Evolutionary conservation across 768 basidiomycete genomes (phyloP).

Genomic region (Nidularia pulvinata): DNA sequence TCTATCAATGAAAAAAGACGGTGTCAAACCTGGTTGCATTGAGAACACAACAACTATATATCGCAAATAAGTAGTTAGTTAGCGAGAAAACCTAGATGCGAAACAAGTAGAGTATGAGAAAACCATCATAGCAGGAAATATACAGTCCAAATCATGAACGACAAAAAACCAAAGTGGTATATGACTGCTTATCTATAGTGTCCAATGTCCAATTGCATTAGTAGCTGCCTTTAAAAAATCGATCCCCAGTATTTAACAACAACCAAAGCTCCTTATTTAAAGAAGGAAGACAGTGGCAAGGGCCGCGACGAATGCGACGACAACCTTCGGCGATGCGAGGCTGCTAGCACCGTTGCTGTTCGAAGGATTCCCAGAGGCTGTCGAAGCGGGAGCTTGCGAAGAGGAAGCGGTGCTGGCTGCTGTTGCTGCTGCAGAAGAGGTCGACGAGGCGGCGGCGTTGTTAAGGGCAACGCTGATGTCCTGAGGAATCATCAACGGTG

Average conservation of each 20-base stretch:
- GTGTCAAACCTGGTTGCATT: slow-evolving; percentile 1
- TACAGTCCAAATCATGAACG: slow-evolving; percentile 14
- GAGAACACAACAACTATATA: background rate
- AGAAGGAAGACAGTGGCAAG: slow-evolving; percentile 35
- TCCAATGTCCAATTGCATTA: slow-evolving; percentile 13
- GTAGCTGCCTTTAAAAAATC: background rate
- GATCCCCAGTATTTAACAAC: slow-evolving; percentile 29
- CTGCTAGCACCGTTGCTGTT: slow-evolving; percentile 39
- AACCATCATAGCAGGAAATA: slow-evolving; percentile 2
- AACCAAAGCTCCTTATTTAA: slow-evolving; percentile 13
- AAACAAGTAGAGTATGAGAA: background rate
- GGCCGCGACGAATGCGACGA: slow-evolving; percentile 47
- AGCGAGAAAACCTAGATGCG: background rate
- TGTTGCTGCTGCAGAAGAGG: slow-evolving; percentile 21
- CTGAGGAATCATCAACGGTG: slow-evolving; percentile 56
- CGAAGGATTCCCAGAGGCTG: slow-evolving; percentile 13
- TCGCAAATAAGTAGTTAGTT: background rate
- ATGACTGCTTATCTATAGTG: slow-evolving; percentile 21
- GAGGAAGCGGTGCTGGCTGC: slow-evolving; percentile 5
- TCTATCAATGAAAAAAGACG: background rate
- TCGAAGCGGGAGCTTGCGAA: slow-evolving; percentile 9
- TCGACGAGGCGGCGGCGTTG: slow-evolving; percentile 22
- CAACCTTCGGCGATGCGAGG: slow-evolving; percentile 43
- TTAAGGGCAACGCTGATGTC: slow-evolving; percentile 50
- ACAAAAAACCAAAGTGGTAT: slow-evolving; percentile 19